Evolutionary conservation across 805 yeast species (phyloP).

Genomic region (Monosporozyma aerobia): DNA sequence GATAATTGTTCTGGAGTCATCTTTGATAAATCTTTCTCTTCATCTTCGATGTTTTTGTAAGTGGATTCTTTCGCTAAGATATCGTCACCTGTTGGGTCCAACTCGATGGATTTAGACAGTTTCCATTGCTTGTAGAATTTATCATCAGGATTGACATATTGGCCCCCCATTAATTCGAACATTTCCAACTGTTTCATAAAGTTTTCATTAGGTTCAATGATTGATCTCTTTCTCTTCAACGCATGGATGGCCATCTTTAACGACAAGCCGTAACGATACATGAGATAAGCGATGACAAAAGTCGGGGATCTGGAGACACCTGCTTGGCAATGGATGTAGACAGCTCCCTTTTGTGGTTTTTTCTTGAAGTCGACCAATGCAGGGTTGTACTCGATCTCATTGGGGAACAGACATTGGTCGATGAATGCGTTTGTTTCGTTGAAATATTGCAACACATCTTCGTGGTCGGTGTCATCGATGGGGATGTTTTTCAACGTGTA

Average conservation of each 20-base stretch:
- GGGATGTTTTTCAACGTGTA: conserved; percentile 53
- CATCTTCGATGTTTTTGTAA: conserved; percentile 25
- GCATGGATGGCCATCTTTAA: conserved; percentile 63
- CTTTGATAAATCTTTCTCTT: conserved; percentile 16
- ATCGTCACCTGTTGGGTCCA: conserved; percentile 35
- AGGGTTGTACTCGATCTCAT: conserved; percentile 28
- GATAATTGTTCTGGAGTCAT: conserved; percentile 22
- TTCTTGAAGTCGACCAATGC: conserved; percentile 22
- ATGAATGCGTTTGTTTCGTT: conserved; percentile 59
- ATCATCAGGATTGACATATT: conserved; percentile 20
- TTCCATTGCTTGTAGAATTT: conserved; percentile 38
- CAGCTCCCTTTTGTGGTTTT: conserved; percentile 36
- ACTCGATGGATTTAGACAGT: conserved; percentile 29
- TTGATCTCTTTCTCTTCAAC: conserved; percentile 52
- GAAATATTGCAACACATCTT: conserved; percentile 56
- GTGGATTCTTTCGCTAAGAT: conserved; percentile 26
- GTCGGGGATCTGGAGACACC: conserved; percentile 90
- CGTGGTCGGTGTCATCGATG: conserved; percentile 61
- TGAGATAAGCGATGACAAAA: conserved; percentile 76
- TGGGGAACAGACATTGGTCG: conserved; percentile 48
- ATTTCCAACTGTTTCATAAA: conserved; percentile 65
- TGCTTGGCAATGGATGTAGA: conserved; percentile 73
- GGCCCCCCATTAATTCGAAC: conserved; percentile 40
- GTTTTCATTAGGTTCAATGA: conserved; percentile 62
- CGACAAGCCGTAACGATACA: conserved; percentile 60